These are phyloP conservation scores for Recurvomyces mirabilis DNA, from an alignment of 495 filamentous ascomycete genomes.

Conservation along the genomic window DNA sequence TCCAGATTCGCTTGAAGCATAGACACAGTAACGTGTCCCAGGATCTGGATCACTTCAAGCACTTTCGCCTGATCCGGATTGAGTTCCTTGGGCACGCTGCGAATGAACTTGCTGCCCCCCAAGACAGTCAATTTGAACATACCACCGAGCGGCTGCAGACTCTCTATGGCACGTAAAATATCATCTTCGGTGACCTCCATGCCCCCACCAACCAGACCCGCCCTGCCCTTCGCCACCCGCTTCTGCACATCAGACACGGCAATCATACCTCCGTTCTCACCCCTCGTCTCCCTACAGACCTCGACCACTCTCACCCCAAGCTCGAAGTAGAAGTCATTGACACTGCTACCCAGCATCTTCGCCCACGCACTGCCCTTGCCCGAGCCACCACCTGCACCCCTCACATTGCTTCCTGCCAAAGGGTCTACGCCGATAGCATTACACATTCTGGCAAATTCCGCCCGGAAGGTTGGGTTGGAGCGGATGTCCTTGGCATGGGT, in stretches of 20 bases:
- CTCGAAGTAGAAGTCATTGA: conserved; percentile 98
- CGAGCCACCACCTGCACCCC: conserved; percentile 27
- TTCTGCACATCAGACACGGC: conserved; percentile 71
- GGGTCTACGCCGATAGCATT: conserved; percentile 93
- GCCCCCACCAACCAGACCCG: conserved; percentile 44
- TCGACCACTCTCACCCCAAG: conserved; percentile 88
- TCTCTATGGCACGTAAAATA: conserved; percentile 77
- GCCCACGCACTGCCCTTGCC: conserved; percentile 63
- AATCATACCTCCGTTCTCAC: conserved; percentile 86
- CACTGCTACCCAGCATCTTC: conserved; percentile 76
- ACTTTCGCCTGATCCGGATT: conserved; percentile 90
- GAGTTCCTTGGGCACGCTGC: conserved; percentile 90
- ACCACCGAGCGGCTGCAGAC: conserved; percentile 75
- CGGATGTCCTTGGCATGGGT: conserved; percentile 92
- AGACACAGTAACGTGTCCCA: conserved; percentile 79
- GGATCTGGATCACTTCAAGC: conserved; percentile 71
- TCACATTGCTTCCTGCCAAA: conserved; percentile 58
- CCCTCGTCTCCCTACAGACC: conserved; percentile 74
- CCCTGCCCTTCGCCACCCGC: conserved; percentile 52
- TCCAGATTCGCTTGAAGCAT: conserved; percentile 86
- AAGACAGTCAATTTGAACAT: conserved; percentile 74
- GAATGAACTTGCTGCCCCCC: conserved; percentile 74
- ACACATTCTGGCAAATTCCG: conserved; percentile 98
- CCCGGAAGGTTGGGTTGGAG: conserved; percentile 85
- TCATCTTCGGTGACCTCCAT: conserved; percentile 77